Evolutionary conservation across 169 alveolate genomes (phyloP), one percentile per base, ranked within the genome.

Genomic region (Plasmodium chabaudi): DNA sequence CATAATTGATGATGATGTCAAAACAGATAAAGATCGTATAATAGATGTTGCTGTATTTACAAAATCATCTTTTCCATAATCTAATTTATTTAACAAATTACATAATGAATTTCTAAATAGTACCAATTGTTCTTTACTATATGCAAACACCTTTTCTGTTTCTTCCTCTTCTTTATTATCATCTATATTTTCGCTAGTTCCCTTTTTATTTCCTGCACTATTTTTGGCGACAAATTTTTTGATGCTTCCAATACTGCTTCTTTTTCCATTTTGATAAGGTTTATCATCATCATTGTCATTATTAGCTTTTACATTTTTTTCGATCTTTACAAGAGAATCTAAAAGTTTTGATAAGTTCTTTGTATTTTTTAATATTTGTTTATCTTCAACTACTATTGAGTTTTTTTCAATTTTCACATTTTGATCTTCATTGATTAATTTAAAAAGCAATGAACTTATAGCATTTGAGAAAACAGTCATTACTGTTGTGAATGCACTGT

Each of bases 1-100:
- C 63, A 86, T 46, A 55, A 86, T 61, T 0, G 91, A 87, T n/a
- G 91, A 86, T n/a, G 91, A 86, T 60, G 91, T 86, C 49, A 86
- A 72, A 39, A 86, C 87, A 12, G 91, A 86, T 42, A 86, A 61
- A 57, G 87, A 69, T 15, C 91, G 61, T 59, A 86, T 71, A 13
- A 86, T 86, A 13, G 91, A 68, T 0, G 87, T 69, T 19, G 91
- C 91, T 27, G 79, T 60, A 53, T 60, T 65, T 9, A 47, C 61
- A 46, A 86, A 86, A 34, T 86, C 91, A 44, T 68, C 91, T 44
- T 86, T 86, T n/a, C 74, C 25, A 44, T 86, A 86, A 65, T 86
- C 87, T 53, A 86, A 46, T 39, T 60, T 86, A 25, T 86, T 86
- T 42, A 86, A 56, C 15, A 86, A 47, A 42, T 53, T 86, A 9